phyloP scores from a whole-genome alignment of 1,284 basidiomycete species.

The Papiliotrema flavescens region DNA sequence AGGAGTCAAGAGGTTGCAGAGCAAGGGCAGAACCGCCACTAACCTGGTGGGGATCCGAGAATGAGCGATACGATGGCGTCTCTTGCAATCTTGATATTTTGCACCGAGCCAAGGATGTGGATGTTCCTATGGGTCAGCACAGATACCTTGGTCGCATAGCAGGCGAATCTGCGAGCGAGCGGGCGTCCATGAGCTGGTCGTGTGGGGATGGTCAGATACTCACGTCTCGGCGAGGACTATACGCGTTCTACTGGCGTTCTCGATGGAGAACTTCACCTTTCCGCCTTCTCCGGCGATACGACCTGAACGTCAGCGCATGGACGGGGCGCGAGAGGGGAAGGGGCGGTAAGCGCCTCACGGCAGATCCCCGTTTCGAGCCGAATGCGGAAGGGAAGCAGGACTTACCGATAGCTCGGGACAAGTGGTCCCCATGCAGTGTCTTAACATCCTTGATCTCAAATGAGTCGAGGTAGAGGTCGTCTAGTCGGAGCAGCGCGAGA shows the following conservation, averaged over 20 bases:
- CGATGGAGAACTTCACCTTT: constrained; percentile 97
- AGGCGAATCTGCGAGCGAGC: neutral
- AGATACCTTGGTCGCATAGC: neutral
- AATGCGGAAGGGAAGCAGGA: neutral
- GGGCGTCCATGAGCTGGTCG: neutral
- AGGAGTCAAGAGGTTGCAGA: neutral
- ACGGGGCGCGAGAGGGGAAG: neutral
- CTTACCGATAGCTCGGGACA: constrained; percentile 88
- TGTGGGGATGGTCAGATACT: constrained; percentile 45
- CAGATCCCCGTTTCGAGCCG: neutral
- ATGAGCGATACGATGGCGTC: constrained; percentile 95
- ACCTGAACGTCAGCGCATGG: constrained; percentile 52
- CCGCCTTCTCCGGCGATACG: constrained; percentile 98
- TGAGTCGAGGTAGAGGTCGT: constrained; percentile 96
- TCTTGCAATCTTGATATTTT: constrained; percentile 92
- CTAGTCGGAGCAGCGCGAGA: constrained; percentile 87
- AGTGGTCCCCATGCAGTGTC: constrained; percentile 92
- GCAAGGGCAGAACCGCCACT: constrained; percentile 7
- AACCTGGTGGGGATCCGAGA: constrained; percentile 86
- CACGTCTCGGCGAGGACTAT: constrained; percentile 96
- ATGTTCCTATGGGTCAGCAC: constrained; percentile 48
- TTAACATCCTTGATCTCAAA: constrained; percentile 99
- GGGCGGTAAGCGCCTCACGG: neutral
- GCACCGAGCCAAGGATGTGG: constrained; percentile 57
- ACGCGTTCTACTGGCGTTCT: constrained; percentile 91